These are phyloP conservation scores for Lathyrus tuberosus DNA, from an alignment of 306 rosid genomes.

Conservation along the genomic window DNA sequence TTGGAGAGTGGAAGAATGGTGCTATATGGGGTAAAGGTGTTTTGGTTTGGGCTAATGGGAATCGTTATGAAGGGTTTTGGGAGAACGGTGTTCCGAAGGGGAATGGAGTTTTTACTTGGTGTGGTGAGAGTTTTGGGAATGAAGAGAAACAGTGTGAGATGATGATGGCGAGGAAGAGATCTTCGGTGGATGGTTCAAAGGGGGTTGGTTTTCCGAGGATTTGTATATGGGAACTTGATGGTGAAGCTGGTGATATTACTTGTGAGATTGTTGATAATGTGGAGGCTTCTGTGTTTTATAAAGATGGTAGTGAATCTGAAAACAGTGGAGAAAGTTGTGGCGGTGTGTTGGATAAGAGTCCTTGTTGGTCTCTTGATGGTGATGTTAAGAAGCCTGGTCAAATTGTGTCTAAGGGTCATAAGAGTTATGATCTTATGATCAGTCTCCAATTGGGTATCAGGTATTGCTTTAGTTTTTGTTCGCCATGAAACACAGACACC, in stretches of 20 bases:
- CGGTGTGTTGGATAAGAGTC: constrained; percentile 41
- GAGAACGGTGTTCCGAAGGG: constrained; percentile 59
- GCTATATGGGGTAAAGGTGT: constrained; percentile 56
- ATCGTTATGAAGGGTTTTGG: constrained; percentile 52
- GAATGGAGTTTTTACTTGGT: constrained; percentile 45
- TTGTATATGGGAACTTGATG: constrained; percentile 68
- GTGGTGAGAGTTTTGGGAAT: constrained; percentile 40
- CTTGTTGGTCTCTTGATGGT: constrained; percentile 41
- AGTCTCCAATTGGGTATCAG: constrained; percentile 60
- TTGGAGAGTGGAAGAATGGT: constrained; percentile 58
- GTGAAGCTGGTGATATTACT: constrained; percentile 67
- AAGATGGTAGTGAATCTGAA: constrained; percentile 47
- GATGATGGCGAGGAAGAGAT: constrained; percentile 36
- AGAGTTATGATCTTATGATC: constrained; percentile 57
- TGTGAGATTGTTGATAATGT: constrained; percentile 61
- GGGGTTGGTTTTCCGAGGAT: constrained; percentile 53
- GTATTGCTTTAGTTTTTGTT: constrained; percentile 33
- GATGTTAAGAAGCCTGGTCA: constrained; percentile 61
- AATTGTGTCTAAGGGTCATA: constrained; percentile 51
- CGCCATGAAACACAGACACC: background rate
- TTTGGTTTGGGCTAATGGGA: constrained; percentile 53
- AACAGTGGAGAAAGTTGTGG: constrained; percentile 24
- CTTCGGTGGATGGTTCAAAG: constrained; percentile 51
- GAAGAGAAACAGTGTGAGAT: constrained; percentile 23
- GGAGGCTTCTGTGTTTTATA: constrained; percentile 53